Conservation (phyloP, 129 eudicot species). For the Cynara cardunculus region DNA sequence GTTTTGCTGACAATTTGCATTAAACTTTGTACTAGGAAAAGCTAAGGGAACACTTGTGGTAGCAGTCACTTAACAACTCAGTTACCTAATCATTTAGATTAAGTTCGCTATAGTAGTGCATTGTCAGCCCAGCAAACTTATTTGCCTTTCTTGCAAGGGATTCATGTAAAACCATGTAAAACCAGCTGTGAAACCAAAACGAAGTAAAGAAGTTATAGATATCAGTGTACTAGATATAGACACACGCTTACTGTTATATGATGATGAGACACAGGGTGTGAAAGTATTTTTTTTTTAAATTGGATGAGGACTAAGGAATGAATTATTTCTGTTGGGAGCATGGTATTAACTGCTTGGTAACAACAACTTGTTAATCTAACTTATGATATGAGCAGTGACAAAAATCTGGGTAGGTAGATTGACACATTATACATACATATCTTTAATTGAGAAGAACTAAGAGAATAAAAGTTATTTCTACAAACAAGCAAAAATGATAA, state of each 20-base stretch:
- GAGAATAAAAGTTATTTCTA: no score
- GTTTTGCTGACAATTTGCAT: neutral
- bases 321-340: no score
- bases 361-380: neutral
- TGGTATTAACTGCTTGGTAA: no score
- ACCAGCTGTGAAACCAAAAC: neutral
- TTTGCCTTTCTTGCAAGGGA: neutral
- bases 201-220: neutral
- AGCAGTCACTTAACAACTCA: neutral
- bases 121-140: neutral
- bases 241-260: no score
- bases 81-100: neutral
- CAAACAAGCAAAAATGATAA: no score
- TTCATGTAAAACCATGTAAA: neutral
- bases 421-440: neutral
- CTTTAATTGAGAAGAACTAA: no score
- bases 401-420: neutral
- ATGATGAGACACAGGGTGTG: no score
- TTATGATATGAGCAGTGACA: neutral
- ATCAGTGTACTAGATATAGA: neutral
- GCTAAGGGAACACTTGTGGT: neutral
- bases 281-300: no score
- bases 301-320: no score
- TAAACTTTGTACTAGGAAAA: neutral
- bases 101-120: neutral